Evolutionary conservation across 192 early-diverging fungal species (phyloP).

Genomic region (Coemansia sp.): DNA sequence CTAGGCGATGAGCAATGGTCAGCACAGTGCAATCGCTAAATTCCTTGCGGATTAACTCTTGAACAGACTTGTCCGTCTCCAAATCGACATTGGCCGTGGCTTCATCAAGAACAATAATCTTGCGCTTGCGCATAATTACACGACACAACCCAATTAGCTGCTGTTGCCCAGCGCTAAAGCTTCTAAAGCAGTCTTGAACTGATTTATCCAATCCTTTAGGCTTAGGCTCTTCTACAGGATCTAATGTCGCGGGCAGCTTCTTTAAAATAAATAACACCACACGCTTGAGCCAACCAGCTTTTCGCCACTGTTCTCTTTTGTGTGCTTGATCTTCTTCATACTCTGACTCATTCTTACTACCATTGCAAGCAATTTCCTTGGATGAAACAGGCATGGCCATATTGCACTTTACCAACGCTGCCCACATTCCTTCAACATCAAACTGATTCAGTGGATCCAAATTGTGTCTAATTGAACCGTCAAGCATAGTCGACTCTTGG

Average conservation of each 20-base stretch:
- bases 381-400: neutral
- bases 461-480: conserved; percentile 65
- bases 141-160: conserved; percentile 68
- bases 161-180: conserved; percentile 54
- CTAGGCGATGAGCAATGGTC: conserved; percentile 73
- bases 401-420: conserved; percentile 23
- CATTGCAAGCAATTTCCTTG: neutral
- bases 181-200: neutral
- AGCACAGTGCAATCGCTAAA: conserved; percentile 58
- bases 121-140: conserved; percentile 58
- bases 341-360: neutral
- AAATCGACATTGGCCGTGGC: conserved; percentile 67
- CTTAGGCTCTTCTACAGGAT: neutral
- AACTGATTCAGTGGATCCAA: conserved; percentile 63
- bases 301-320: too few relatives aligned
- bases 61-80: conserved; percentile 23
- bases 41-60: conserved; percentile 50
- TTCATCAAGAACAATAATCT: conserved; percentile 67
- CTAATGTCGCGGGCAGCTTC: neutral
- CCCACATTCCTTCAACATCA: conserved; percentile 23
- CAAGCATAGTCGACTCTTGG: conserved; percentile 67
- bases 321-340: conserved; percentile 1
- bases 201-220: too few relatives aligned
- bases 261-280: neutral
- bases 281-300: too few relatives aligned